Percentiles rank a stretch among this genome's conserved stretches.
phyloP scores from a whole-genome alignment of 257 asterid genomes.

The Striga asiatica region DNA sequence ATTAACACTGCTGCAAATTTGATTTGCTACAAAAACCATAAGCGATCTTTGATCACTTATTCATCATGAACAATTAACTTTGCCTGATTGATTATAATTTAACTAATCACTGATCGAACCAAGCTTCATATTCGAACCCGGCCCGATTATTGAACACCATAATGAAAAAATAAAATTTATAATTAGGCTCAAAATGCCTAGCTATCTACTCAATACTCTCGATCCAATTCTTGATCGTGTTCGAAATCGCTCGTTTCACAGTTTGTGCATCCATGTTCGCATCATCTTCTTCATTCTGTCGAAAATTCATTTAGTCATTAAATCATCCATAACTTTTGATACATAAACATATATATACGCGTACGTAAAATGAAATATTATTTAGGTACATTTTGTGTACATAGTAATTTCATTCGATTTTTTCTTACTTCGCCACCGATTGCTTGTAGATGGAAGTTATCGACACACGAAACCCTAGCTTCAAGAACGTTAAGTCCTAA shows the following conservation, averaged over 20 bases:
- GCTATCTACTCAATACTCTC: slow-evolving; percentile 22
- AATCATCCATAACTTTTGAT: too few relatives aligned
- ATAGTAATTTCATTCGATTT: too few relatives aligned
- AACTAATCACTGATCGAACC: background rate
- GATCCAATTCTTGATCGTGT: slow-evolving; percentile 71
- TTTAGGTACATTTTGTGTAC: too few relatives aligned
- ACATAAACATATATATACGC: too few relatives aligned
- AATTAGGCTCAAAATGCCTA: background rate
- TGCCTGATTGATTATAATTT: too few relatives aligned
- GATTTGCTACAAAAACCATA: slow-evolving; percentile 15
- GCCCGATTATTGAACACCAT: slow-evolving; percentile 10
- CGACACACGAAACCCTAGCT: slow-evolving; percentile 85
- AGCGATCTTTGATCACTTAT: slow-evolving; percentile 29
- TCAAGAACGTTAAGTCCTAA: slow-evolving; percentile 69
- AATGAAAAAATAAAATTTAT: background rate
- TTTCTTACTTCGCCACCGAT: slow-evolving; percentile 64
- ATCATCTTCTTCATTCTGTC: slow-evolving; percentile 57
- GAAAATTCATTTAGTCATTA: too few relatives aligned
- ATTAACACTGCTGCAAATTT: slow-evolving; percentile 6
- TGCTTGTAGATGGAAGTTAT: slow-evolving; percentile 67
- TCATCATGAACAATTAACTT: background rate
- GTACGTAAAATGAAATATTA: background rate
- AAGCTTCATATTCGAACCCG: too few relatives aligned
- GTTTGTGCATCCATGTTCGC: slow-evolving; percentile 38
- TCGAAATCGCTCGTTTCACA: slow-evolving; percentile 53